Evolutionary conservation across 2,329 filamentous ascomycete genomes (phyloP), one percentile per base, ranked within the genome.

Genomic region (Cadophora sp.): DNA sequence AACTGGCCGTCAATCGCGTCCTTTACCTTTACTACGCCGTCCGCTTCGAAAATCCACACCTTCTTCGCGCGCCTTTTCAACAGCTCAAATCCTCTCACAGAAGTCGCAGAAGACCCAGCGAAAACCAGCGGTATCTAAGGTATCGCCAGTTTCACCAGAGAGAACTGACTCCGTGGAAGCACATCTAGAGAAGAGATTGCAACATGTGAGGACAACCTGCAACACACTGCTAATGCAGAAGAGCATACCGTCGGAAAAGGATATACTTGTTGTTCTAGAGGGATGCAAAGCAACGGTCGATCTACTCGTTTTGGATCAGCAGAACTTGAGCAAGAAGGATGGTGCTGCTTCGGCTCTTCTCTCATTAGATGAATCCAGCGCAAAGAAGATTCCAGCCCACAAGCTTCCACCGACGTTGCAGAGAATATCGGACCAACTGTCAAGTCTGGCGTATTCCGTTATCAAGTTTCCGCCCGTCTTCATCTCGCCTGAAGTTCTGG

Each of bases 401-500:
- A 73, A 73, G 20, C 51, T 68, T 59, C 59, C 71, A n/a, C 47
- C 59, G 20, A 56, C 53, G 22, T 33, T 70, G 16, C 70, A 73
- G 53, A 51, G 47, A 16, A 68, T 74, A 33, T 78, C 84, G 64
- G 80, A 84, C 72, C 81, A 80, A 72, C 82, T 90, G 65, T 89
- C 87, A 24, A 76, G 84, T 60, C 79, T 85, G 8, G 88, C 91
- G n/a, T 91, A 92, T 77, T 82, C 85, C 45, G 85, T 97, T 64
- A 78, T 97, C 67, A 85, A 85, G 58, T 87, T 95, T 73, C 89
- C 91, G 4, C 88, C 90, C 68, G 89, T 97, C 58, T 92, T 94
- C 80, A 91, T 98, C 76, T 91, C 92, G 4, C 87, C 90, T 9
- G 82, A 85, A 36, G 82, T 95, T 41, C 86, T 98, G 47, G 83